Evolutionary conservation across 1,284 basidiomycete genomes (phyloP), one percentile per base, ranked within the genome.

Genomic region (Ganoderma multipileum): DNA sequence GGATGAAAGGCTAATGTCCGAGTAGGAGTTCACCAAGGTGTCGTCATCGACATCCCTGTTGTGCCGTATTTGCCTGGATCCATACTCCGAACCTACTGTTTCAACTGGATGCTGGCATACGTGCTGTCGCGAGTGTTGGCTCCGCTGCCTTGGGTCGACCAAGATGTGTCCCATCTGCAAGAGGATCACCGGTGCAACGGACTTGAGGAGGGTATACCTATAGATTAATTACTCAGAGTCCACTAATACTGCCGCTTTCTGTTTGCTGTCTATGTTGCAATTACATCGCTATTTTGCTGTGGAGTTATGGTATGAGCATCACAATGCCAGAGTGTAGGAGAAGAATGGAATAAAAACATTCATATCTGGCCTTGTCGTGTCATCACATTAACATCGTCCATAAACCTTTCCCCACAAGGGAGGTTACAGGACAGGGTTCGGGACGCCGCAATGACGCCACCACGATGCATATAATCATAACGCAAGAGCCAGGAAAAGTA

Each of bases 101-200:
- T 93, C 91, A n/a, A 93, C 91, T 0, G 92, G 92, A 4, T 94
- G 92, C 77, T 94, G 93, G 93, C 92, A 94, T 76, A 91, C 91
- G 0, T 94, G 91, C 73, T 94, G 93, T 77, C 82, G 88, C 54
- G 88, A 88, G 76, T 94, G 92, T 76, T 94, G 92, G 92, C 78
- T 94, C 58, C 87, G 89, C 12, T 94, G 93, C 77, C 82, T 94
- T 55, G 91, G 91, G n/a, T 88, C 91, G 8, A 93, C 91, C 3
- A 92, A 89, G 76, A 83, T 94, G 18, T 94, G 92, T 78, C 92
- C 92, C 0, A 94, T 94, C 71, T 94, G 92, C 83, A 93, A 94
- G 78, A 86, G 93, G 60, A 94, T 94, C 68, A 94, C 92, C 30
- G 84, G 84, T 3, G 91, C 91, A 9, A 81, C 84, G 16, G 92